Base-by-base conservation (phyloP, 495 filamentous ascomycete species). In the Xeromyces bisporus region DNA sequence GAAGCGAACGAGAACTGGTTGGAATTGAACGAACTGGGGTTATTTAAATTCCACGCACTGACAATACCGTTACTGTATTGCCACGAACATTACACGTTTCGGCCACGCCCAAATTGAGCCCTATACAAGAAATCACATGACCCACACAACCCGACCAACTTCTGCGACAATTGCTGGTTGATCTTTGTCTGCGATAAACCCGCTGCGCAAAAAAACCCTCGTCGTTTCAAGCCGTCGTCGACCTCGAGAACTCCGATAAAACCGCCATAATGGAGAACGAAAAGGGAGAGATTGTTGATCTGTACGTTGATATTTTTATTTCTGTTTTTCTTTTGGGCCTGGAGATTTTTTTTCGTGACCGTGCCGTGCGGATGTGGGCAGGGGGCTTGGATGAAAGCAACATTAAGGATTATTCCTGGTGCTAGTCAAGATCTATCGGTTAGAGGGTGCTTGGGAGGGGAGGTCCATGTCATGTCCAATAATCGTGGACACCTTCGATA, bases 241-340 rank as follows among this genome's bases (percentile, higher is more conserved):
- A 51, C 49, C 50, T 47, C 53, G 20, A 48, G 53, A 51, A 39
- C 27, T 37, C 42, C 42, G n/a, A 61, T 47, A 52, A 50, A 56
- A 38, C 58, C 58, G 60, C 54, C 56, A 75, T 65, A 54, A 91
- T 91, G 83, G 83, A 92, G 67, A 91, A 91, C 77, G 83, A 91
- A 65, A 82, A 82, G 67, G 87, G 89, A 71, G 84, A 94, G 58
- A 81, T 94, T 66, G 89, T 96, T 62, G 89, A 97, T 67, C 82
- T 97, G 83, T 94, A 75, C 53, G 72, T 65, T 29, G 26, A 40
- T 28, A 21, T 37, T 40, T 23, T 28, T 17, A 5, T n/a, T 31
- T 15, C 5, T 31, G 7, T n/a, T 11, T 6, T 10, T 17, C 21
- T 31, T 18, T 11, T 13, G 18, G 15, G 15, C 3, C 3, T n/a